Conservation (phyloP, 108 stramenopile species). For the Phaeodactylum tricornutum region DNA sequence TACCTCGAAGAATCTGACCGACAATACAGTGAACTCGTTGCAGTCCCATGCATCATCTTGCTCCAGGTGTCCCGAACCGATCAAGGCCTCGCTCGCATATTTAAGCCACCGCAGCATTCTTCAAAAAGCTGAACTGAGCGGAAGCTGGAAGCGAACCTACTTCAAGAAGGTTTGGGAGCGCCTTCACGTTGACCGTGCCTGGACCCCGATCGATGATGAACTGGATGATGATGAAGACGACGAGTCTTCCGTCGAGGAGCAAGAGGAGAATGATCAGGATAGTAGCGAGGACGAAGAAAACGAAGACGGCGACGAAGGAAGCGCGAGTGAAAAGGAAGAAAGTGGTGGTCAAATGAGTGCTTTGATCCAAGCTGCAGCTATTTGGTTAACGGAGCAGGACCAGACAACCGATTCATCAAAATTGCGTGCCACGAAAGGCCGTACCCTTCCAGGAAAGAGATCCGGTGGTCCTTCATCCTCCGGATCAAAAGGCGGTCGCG, state of each 20-base stretch:
- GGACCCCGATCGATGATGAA: constrained; percentile 23
- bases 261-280: constrained; percentile 12
- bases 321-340: constrained; percentile 23
- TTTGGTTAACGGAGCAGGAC: constrained; percentile 75
- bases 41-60: constrained; percentile 48
- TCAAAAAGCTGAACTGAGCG: constrained; percentile 64
- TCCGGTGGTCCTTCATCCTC: too few species aligned
- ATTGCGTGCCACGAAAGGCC: constrained; percentile 5
- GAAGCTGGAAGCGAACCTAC: constrained; percentile 70
- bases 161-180: constrained; percentile 76
- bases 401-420: background rate
- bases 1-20: constrained; percentile 74
- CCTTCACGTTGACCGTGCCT: constrained; percentile 51
- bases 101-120: constrained; percentile 55
- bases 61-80: constrained; percentile 43
- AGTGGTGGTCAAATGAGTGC: constrained; percentile 46
- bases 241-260: constrained; percentile 21
- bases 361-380: constrained; percentile 66
- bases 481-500: too few species aligned
- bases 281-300: constrained; percentile 14
- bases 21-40: constrained; percentile 64
- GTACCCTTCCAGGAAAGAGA: constrained; percentile 14
- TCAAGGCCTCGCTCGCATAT: constrained; percentile 68
- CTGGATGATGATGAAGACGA: constrained; percentile 18
- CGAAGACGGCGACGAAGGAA: constrained; percentile 14